Evolutionary conservation across 306 rosid species (phyloP), one percentile per base, ranked within the genome.

Genomic region (Dryas octopetala): DNA sequence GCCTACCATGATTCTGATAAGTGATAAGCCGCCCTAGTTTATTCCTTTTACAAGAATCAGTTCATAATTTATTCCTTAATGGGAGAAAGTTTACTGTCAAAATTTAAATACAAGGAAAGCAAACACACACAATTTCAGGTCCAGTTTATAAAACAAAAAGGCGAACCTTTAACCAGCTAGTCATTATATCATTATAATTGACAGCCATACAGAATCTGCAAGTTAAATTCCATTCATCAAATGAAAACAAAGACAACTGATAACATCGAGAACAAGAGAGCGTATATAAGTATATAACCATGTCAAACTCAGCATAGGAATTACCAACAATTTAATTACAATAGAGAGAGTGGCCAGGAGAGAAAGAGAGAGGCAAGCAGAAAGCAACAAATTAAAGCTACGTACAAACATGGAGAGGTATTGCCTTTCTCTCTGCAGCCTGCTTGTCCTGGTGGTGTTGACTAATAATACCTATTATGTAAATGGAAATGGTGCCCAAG

Each of bases 221-320:
- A 71, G 44, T 63, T 64, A 32, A 57, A 59, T 76, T 50, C 65
- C 64, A 41, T 16, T 19, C 46, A 66, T 50, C 28, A 4, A n/a
- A 10, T 62, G 5, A 52, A 16, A 60, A 28, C 60, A 61, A 50
- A 40, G 0, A 17, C 11, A 45, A 28, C 28, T 12, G 77, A 78
- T 74, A 55, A 78, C 43, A 64, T 4, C 80, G 63, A 74, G 76
- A 70, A 70, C n/a, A 78, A 58, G 65, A 74, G 44, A 55, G 19
- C 54, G 10, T 38, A 17, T 57, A 63, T 17, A 63, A 40, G 10
- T 38, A 17, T 57, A 63, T 17, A 63, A 40, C 75, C 23, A 43
- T n/a, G 10, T 23, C 45, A 38, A 16, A 10, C 40, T 40, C 62
- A 40, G 19, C 65, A 41, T 45, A 7, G 45, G 52, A 46, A 58